Evolutionary conservation across 805 yeast genomes (phyloP).

Genomic region (Yamadazyma sp.): DNA sequence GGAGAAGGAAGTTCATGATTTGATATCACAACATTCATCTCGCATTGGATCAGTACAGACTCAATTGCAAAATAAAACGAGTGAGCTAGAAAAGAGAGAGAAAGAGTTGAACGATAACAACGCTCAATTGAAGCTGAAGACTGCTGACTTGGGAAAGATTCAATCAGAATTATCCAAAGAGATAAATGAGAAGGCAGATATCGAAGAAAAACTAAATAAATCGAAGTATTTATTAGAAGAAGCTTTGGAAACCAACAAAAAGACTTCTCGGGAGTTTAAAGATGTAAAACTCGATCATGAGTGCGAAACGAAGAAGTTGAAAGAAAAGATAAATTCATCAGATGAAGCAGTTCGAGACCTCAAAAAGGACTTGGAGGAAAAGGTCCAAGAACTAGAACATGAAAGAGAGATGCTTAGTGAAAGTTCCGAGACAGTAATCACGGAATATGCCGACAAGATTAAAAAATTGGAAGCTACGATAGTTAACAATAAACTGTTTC

Average conservation of each 20-base stretch:
- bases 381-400: constrained; percentile 46
- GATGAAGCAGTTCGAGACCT: constrained; percentile 28
- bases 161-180: neutral
- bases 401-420: constrained; percentile 50
- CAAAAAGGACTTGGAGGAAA: constrained; percentile 35
- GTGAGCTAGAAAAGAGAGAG: neutral
- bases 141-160: neutral
- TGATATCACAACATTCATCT: neutral
- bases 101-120: neutral
- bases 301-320: constrained; percentile 19
- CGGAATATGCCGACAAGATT: constrained; percentile 50
- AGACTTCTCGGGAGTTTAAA: neutral
- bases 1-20: neutral
- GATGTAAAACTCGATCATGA: constrained; percentile 14
- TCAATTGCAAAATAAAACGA: neutral
- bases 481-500: constrained; percentile 14
- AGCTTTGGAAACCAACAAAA: constrained; percentile 3
- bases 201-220: constrained; percentile 2
- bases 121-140: neutral
- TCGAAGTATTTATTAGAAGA: constrained; percentile 1
- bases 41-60: neutral
- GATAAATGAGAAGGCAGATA: neutral
- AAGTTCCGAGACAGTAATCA: constrained; percentile 49
- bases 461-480: constrained; percentile 40
- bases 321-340: constrained; percentile 20